Conservation (phyloP, 2,329 filamentous ascomycete genomes). For the Ciborinia camelliae region DNA sequence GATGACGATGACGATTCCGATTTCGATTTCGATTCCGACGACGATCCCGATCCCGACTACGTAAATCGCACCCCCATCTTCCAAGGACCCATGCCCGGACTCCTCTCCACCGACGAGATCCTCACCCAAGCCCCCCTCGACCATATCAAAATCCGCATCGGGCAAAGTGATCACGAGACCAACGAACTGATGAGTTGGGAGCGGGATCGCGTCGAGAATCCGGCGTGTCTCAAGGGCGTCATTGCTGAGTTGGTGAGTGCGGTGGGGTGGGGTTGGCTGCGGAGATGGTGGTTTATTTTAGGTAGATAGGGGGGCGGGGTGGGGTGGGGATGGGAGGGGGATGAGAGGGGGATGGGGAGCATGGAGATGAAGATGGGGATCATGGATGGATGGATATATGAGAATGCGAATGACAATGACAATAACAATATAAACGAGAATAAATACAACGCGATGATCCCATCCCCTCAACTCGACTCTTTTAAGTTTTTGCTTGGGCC, state of each 20-base stretch:
- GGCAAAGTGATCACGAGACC: conserved; percentile 30
- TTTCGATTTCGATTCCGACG: too few species aligned
- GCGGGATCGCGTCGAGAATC: conserved; percentile 47
- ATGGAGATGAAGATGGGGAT: not conserved
- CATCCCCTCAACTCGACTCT: too few species aligned
- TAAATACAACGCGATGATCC: too few species aligned
- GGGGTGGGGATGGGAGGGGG: too few species aligned
- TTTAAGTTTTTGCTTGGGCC: too few species aligned
- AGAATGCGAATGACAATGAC: too few species aligned
- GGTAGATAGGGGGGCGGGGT: not conserved
- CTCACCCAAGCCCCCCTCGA: conserved; percentile 53
- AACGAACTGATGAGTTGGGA: conserved; percentile 54
- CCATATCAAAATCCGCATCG: conserved; percentile 51
- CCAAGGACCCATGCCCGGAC: conserved; percentile 60
- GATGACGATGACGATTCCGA: conserved; percentile 21
- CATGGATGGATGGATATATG: not conserved
- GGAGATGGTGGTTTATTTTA: conserved; percentile 3
- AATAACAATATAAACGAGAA: too few species aligned
- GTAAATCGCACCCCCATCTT: conserved; percentile 50
- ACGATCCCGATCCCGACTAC: conserved; percentile 18
- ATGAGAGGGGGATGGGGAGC: too few species aligned
- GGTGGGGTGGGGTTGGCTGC: conserved; percentile 56
- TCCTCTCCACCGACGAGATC: conserved; percentile 55
- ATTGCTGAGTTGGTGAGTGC: conserved; percentile 66
- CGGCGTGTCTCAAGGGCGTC: conserved; percentile 54